These are phyloP conservation scores for Fusarium incarnatum DNA, from an alignment of 2,329 filamentous ascomycete genomes.

Conservation along the genomic window DNA sequence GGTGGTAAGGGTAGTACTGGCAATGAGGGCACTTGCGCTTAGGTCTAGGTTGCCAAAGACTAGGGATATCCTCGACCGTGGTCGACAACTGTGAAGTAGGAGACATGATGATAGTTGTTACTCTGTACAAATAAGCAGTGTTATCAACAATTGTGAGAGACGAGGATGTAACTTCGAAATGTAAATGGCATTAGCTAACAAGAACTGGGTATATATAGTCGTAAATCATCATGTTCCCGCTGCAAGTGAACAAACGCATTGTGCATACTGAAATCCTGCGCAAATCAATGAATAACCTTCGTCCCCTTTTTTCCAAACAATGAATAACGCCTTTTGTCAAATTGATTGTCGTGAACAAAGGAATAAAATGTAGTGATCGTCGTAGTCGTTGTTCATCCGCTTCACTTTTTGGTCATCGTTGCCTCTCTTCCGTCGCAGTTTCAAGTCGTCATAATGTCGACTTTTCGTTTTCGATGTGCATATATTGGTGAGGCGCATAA, in stretches of 20 bases:
- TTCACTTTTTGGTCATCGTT: background rate
- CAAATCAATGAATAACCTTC: constrained; percentile 19
- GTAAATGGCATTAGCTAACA: constrained; percentile 33
- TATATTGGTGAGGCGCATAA: constrained; percentile 25
- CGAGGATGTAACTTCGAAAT: background rate
- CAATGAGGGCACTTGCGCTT: constrained; percentile 18
- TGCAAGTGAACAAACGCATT: constrained; percentile 32
- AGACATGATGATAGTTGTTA: background rate
- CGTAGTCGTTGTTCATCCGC: constrained; percentile 12
- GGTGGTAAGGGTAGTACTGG: constrained; percentile 12
- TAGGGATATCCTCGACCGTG: background rate
- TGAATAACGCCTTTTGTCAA: background rate
- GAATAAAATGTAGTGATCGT: constrained; percentile 28
- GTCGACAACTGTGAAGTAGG: background rate
- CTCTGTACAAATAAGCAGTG: background rate
- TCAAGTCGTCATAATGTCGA: constrained; percentile 17
- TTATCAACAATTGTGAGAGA: background rate
- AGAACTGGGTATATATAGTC: constrained; percentile 39
- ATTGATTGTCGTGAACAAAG: constrained; percentile 31
- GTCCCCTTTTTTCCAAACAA: background rate
- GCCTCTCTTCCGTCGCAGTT: background rate
- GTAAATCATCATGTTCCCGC: constrained; percentile 35
- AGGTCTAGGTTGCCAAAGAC: background rate
- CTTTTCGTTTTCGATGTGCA: constrained; percentile 17
- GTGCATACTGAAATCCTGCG: constrained; percentile 21